phyloP scores from a whole-genome alignment of 768 basidiomycete genomes.

The Xerocomellus intermedius region DNA sequence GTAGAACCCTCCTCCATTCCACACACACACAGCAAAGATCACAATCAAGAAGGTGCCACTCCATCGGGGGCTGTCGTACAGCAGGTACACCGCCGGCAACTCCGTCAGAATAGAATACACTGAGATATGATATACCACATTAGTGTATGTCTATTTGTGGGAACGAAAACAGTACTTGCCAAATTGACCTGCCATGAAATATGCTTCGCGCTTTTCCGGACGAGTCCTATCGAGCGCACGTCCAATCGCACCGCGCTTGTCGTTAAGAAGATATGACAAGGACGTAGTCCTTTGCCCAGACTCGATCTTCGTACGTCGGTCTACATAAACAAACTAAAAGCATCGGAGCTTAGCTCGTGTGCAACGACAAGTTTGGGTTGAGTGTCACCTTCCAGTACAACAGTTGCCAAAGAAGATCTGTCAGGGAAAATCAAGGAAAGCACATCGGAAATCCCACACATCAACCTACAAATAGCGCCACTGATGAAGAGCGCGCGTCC shows the following conservation, averaged over 20 bases:
- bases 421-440: conserved; percentile 5
- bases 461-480: conserved; percentile 72
- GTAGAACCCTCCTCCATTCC: conserved; percentile 96
- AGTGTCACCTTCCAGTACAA: conserved; percentile 82
- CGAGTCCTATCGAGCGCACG: conserved; percentile 59
- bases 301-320: conserved; percentile 84
- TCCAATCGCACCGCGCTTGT: conserved; percentile 84
- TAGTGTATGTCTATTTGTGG: neutral
- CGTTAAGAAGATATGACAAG: conserved; percentile 83
- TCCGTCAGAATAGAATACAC: conserved; percentile 87
- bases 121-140: conserved; percentile 28
- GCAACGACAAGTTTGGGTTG: neutral
- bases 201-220: conserved; percentile 58
- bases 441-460: conserved; percentile 6
- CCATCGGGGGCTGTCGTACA: conserved; percentile 79
- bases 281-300: conserved; percentile 91
- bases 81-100: conserved; percentile 76
- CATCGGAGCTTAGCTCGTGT: neutral
- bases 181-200: conserved; percentile 86
- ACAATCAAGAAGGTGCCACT: conserved; percentile 74
- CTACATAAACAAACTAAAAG: conserved; percentile 76
- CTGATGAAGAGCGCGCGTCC: conserved; percentile 72
- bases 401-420: conserved; percentile 91
- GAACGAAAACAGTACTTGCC: conserved; percentile 41
- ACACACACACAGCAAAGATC: conserved; percentile 85